These are phyloP conservation scores for Kwoniella pini DNA, from an alignment of 768 basidiomycete genomes.

Conservation along the genomic window DNA sequence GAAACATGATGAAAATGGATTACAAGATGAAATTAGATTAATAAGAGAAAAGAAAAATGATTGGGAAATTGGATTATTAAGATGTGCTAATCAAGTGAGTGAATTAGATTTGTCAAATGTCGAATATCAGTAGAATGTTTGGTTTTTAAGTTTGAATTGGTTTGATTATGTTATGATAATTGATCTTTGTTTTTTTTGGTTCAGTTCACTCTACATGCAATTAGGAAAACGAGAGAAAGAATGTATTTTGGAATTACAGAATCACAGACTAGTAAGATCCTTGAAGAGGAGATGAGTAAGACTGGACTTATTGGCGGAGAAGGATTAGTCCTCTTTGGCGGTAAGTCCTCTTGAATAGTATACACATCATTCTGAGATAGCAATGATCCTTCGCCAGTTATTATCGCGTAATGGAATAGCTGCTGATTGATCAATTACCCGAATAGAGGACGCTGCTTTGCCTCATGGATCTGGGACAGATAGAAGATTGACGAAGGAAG, in stretches of 20 bases:
- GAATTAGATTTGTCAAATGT: slow-evolving; percentile 7
- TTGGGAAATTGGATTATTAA: slow-evolving; percentile 70
- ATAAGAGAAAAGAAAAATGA: slow-evolving; percentile 73
- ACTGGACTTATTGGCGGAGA: slow-evolving; percentile 65
- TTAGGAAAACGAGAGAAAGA: slow-evolving; percentile 64
- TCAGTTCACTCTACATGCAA: slow-evolving; percentile 79
- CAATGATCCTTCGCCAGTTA: no score
- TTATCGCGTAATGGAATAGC: not conserved
- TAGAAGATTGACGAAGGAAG: slow-evolving; percentile 60
- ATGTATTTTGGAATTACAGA: slow-evolving; percentile 74
- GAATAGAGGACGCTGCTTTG: slow-evolving; percentile 75
- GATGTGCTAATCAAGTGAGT: slow-evolving; percentile 75
- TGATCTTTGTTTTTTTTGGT: no score
- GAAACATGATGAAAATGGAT: slow-evolving; percentile 40
- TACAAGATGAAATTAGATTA: slow-evolving; percentile 59
- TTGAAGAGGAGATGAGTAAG: slow-evolving; percentile 61
- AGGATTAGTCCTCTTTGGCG: slow-evolving; percentile 75
- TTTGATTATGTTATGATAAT: no score
- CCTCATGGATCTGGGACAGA: slow-evolving; percentile 81
- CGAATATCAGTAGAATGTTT: not conserved
- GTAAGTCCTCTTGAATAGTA: slow-evolving; percentile 57
- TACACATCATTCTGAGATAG: no score
- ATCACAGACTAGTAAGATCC: slow-evolving; percentile 66
- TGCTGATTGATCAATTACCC: not conserved
- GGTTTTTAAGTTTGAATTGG: no score